These are phyloP conservation scores for Chimonanthus salicifolius DNA, from an alignment of 164 flowering plant genomes.

Conservation along the genomic window DNA sequence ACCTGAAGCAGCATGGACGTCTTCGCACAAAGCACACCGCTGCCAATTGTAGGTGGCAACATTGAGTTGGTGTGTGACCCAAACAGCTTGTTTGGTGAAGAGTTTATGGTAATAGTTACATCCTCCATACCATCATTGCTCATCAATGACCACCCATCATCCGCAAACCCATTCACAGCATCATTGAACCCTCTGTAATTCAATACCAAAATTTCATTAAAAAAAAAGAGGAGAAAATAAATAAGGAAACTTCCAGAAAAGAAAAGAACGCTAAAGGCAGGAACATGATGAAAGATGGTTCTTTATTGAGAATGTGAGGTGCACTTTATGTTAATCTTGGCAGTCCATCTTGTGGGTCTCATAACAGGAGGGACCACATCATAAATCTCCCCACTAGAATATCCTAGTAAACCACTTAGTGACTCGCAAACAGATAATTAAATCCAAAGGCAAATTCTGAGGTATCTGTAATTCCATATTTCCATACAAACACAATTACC, in stretches of 20 bases:
- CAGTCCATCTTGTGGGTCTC: neutral
- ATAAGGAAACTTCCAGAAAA: neutral
- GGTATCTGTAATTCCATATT: neutral
- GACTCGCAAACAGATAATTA: neutral
- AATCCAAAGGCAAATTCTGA: neutral
- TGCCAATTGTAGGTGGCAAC: constrained; percentile 42
- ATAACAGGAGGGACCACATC: neutral
- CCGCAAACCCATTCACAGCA: constrained; percentile 82
- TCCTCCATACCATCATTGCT: constrained; percentile 72
- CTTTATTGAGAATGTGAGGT: neutral
- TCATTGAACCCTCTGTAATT: constrained; percentile 67
- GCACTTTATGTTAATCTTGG: neutral
- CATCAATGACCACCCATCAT: constrained; percentile 81
- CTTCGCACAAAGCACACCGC: constrained; percentile 78
- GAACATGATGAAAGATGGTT: neutral
- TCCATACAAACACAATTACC: constrained; percentile 27
- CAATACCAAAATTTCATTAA: neutral
- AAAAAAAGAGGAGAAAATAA: neutral
- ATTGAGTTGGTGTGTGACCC: constrained; percentile 40
- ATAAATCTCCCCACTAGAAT: neutral
- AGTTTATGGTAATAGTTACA: constrained; percentile 63
- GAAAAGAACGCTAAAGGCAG: neutral
- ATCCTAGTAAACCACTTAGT: neutral
- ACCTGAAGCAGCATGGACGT: constrained; percentile 89
- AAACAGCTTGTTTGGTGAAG: constrained; percentile 51